phyloP scores from a whole-genome alignment of 2,329 filamentous ascomycete species.

The Arachnopeziza araneosa region DNA sequence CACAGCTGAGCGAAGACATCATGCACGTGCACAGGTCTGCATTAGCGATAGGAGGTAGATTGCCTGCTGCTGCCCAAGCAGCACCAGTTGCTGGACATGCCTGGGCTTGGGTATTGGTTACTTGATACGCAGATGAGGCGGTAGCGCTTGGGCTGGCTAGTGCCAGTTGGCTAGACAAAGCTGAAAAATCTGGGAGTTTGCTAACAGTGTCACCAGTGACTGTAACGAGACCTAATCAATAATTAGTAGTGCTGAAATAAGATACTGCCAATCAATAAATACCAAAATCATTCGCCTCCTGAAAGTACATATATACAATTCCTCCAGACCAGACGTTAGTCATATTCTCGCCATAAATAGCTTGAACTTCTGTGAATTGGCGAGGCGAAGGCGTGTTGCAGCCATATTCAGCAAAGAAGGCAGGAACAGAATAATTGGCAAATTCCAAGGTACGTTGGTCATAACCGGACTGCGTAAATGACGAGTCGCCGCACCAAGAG shows the following conservation, averaged over 20 bases:
- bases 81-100: slow-evolving; percentile 62
- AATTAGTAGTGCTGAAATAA: slow-evolving; percentile 16
- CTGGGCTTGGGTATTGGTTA: slow-evolving; percentile 62
- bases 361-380: slow-evolving; percentile 77
- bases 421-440: slow-evolving; percentile 80
- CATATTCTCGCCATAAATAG: slow-evolving; percentile 79
- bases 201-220: slow-evolving; percentile 53
- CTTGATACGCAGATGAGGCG: slow-evolving; percentile 61
- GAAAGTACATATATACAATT: slow-evolving; percentile 98
- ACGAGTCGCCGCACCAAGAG: slow-evolving; percentile 92
- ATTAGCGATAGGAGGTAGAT: slow-evolving; percentile 80
- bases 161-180: slow-evolving; percentile 64
- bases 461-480: slow-evolving; percentile 72
- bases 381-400: slow-evolving; percentile 72
- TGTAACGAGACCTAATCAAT: slow-evolving; percentile 56
- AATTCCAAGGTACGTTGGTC: slow-evolving; percentile 81
- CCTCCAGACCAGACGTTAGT: slow-evolving; percentile 84
- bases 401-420: slow-evolving; percentile 98
- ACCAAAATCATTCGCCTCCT: slow-evolving; percentile 87
- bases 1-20: slow-evolving; percentile 67
- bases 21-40: slow-evolving; percentile 79
- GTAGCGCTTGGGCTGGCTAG: slow-evolving; percentile 62
- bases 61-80: slow-evolving; percentile 64
- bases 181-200: slow-evolving; percentile 69
- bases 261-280: slow-evolving; percentile 23